Evolutionary conservation across 306 rosid genomes (phyloP), one percentile per base, ranked within the genome.

Genomic region (Ziziphus jujuba): DNA sequence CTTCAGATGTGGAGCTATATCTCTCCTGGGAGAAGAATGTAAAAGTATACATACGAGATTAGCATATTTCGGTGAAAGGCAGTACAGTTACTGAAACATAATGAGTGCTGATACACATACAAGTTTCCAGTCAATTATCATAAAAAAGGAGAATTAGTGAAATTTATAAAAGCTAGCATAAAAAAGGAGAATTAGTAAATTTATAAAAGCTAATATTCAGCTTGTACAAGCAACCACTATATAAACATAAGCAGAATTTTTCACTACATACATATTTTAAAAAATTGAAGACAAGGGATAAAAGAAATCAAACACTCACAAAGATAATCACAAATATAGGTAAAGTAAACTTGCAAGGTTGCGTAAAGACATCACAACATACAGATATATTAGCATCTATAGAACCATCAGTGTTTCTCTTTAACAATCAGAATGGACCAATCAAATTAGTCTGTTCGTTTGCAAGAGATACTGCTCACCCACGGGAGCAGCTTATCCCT

Each of bases 1-100:
- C 82, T 90, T 93, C 76, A 93, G 72, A 53, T 90, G 96, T 0
- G 85, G 96, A 52, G 98, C 98, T 72, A 93, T 69, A 66, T 93
- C 97, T 86, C 98, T 88, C 95, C 98, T 93, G 84, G 62, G 31
- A 79, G 49, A 55, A 52, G 75, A 49, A 48, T 50, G 20, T 25
- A 54, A 61, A 45, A 80, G 63, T 65, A 75, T n/a, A 65, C 65
- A 67, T 63, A 61, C 61, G 73, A 71, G 70, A 35, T 23, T 53
- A 63, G 33, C 34, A 56, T 58, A 68, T 28, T 38, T 60, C 51
- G 24, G 22, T 28, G 67, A 63, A 62, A 68, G 28, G 20, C 6
- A 4, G 28, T 34, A 33, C 45, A 47, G 38, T 24, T 20, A 63
- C 17, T 56, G 11, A 67, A 17, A 28, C 14, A 50, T 5, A 19